A percentile compares a stretch with the other conserved stretches of the same genome.
Conservation (phyloP, 2,329 filamentous ascomycete genomes). For the Pseudogymnoascus sp. region DNA sequence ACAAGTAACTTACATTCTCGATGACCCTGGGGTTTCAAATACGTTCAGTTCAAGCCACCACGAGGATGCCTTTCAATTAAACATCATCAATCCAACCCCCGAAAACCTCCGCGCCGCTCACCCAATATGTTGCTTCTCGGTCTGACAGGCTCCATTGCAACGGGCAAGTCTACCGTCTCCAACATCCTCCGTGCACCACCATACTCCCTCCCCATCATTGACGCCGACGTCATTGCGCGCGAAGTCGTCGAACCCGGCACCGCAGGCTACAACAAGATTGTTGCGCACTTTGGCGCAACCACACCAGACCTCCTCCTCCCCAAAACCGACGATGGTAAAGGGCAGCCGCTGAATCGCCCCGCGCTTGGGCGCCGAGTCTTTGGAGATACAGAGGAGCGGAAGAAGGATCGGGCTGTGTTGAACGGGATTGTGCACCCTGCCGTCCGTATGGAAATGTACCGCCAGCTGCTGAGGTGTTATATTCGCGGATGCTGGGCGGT, state of each 20-base stretch:
- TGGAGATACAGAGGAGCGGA: constrained; percentile 62
- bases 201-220: constrained; percentile 82
- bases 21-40: background rate
- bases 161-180: constrained; percentile 95
- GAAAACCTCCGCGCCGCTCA: background rate
- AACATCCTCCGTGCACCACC: constrained; percentile 69
- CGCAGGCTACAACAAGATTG: constrained; percentile 70
- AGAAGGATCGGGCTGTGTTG: constrained; percentile 64
- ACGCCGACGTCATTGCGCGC: constrained; percentile 86
- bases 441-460: constrained; percentile 75
- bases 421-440: constrained; percentile 92
- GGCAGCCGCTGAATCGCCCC: constrained; percentile 72
- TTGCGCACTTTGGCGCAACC: constrained; percentile 68
- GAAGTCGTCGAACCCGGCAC: constrained; percentile 93
- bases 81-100: background rate
- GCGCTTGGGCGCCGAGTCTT: constrained; percentile 82
- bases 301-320: constrained; percentile 80
- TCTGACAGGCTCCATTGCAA: constrained; percentile 93
- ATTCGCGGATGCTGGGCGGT: constrained; percentile 75
- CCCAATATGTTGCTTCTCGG: constrained; percentile 80
- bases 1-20: background rate
- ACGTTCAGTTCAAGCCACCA: background rate
- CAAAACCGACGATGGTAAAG: constrained; percentile 46
- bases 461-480: constrained; percentile 63
- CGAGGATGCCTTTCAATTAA: background rate